Percentiles rank a stretch among this genome's conserved stretches.
phyloP scores from a whole-genome alignment of 495 filamentous ascomycete species.

The Daldinia loculata region DNA sequence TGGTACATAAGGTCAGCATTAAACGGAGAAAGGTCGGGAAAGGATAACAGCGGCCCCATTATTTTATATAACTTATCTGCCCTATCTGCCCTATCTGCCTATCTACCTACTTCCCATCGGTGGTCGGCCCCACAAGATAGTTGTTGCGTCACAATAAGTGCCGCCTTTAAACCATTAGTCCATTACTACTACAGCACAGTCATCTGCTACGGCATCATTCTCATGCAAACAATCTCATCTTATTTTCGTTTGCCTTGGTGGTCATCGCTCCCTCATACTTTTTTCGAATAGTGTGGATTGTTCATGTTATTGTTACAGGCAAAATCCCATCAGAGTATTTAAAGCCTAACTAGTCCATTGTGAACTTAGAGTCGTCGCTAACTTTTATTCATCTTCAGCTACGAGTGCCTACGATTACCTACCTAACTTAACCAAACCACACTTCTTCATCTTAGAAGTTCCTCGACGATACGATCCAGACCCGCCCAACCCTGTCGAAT shows the following conservation, averaged over 20 bases:
- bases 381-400: slow-evolving; percentile 1
- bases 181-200: slow-evolving; percentile 8
- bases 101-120: slow-evolving; percentile 17
- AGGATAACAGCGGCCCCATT: background rate
- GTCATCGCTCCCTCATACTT: background rate
- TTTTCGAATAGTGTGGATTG: background rate
- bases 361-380: background rate
- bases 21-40: background rate
- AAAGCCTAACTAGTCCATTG: background rate
- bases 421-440: background rate
- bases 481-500: background rate
- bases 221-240: background rate
- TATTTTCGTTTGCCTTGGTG: background rate
- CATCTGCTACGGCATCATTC: slow-evolving; percentile 8
- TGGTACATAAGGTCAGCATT: too few species aligned
- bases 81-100: background rate
- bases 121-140: slow-evolving; percentile 25
- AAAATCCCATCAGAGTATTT: background rate
- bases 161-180: slow-evolving; percentile 23
- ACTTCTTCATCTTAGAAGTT: background rate
- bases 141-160: slow-evolving; percentile 43
- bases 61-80: too few species aligned
- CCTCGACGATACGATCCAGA: background rate
- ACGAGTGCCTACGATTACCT: background rate
- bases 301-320: background rate